phyloP scores from a whole-genome alignment of 345 rosid genomes.

The Eucalyptus sp. region DNA sequence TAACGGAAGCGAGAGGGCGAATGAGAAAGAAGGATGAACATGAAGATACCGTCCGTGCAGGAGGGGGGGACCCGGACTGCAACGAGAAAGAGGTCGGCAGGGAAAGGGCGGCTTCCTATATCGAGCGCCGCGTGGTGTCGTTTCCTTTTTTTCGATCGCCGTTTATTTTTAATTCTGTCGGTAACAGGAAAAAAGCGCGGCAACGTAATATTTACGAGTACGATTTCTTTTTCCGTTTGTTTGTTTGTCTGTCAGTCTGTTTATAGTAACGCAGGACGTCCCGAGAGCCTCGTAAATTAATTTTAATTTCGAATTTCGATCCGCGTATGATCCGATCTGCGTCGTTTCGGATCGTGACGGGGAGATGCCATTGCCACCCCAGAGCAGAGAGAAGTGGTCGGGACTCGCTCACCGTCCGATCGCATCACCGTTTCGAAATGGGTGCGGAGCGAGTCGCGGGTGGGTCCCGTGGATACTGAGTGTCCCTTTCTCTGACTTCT shows the following conservation, averaged over 20 bases:
- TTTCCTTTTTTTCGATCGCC: neutral
- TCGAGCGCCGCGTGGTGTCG: neutral
- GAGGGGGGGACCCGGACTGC: too few species aligned
- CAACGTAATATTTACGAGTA: neutral
- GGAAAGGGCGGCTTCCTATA: neutral
- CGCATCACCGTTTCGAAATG: neutral
- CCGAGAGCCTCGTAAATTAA: neutral
- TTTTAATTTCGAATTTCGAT: neutral
- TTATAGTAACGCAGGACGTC: too few species aligned
- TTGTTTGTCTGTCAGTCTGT: neutral
- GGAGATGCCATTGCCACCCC: neutral
- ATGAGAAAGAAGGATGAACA: neutral
- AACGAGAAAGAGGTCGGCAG: neutral
- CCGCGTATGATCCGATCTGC: neutral
- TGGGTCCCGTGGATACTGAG: too few species aligned
- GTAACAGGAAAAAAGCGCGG: neutral
- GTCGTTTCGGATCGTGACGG: neutral
- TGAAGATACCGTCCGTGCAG: neutral
- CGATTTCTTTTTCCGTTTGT: neutral
- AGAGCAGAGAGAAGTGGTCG: too few species aligned
- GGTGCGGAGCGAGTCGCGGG: fast-evolving
- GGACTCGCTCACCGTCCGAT: neutral
- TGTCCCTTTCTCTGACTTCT: neutral
- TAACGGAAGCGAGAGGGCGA: neutral
- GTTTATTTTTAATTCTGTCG: neutral